Percentiles rank a stretch among this genome's conserved stretches.
Conservation (phyloP, 306 rosid genomes). For the Medicago arabica region DNA sequence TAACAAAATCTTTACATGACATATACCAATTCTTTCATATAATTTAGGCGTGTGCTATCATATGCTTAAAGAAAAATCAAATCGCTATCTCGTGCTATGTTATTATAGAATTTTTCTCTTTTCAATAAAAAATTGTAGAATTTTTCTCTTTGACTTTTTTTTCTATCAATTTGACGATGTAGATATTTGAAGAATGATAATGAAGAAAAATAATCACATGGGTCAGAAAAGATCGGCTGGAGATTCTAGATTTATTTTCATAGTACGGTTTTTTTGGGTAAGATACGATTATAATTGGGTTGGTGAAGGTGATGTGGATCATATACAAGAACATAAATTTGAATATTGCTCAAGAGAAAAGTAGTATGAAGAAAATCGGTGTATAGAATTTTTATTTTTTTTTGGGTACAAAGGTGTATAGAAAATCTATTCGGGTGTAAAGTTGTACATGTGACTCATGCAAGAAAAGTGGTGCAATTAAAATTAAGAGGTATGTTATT, state of each 20-base stretch:
- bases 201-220: conserved; percentile 2
- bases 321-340: background rate
- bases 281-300: conserved; percentile 1
- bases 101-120: too few species aligned
- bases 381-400: too few species aligned
- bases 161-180: too few species aligned
- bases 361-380: conserved; percentile 21
- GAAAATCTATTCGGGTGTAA: background rate
- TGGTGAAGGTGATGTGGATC: conserved; percentile 5
- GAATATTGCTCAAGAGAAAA: conserved; percentile 5
- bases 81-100: too few species aligned
- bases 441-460: background rate
- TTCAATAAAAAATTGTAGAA: too few species aligned
- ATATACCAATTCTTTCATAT: too few species aligned
- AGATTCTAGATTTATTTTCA: background rate
- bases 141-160: too few species aligned
- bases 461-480: conserved; percentile 10
- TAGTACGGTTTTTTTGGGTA: background rate
- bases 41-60: too few species aligned
- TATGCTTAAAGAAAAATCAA: too few species aligned
- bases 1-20: too few species aligned
- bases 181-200: background rate
- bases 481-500: too few species aligned
- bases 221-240: conserved; percentile 16
- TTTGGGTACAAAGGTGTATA: too few species aligned